Evolutionary conservation across 202 grass and related monocot genomes (phyloP).

Genomic region (Sporobolus alterniflorus): DNA sequence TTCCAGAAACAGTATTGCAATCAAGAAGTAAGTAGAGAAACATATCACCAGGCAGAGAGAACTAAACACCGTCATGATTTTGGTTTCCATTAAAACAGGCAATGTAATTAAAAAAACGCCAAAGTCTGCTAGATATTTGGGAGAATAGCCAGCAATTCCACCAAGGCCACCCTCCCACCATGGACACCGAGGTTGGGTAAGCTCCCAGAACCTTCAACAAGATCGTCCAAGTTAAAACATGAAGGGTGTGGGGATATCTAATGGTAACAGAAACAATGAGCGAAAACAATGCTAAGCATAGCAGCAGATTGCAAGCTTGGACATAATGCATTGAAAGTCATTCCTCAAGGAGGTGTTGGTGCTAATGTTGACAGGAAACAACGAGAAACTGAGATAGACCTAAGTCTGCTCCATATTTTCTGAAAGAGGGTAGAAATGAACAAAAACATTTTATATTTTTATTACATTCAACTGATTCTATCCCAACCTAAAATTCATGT

Average conservation of each 20-base stretch:
- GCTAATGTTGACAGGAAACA: not conserved
- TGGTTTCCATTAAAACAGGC: slow-evolving; percentile 70
- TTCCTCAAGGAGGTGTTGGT: slow-evolving; percentile 1
- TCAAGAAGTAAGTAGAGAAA: slow-evolving; percentile 76
- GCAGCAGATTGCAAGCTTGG: slow-evolving; percentile 20
- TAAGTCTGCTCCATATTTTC: not conserved
- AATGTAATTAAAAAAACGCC: slow-evolving; percentile 55
- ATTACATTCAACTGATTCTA: not conserved
- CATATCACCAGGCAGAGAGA: slow-evolving; percentile 57
- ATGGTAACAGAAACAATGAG: slow-evolving; percentile 46
- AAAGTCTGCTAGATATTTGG: slow-evolving; percentile 80
- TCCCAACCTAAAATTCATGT: not conserved
- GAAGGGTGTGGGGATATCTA: slow-evolving; percentile 46
- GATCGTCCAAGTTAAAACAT: slow-evolving; percentile 89
- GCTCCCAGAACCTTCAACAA: slow-evolving; percentile 99
- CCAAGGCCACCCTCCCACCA: slow-evolving; percentile 89
- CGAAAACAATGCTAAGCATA: slow-evolving; percentile 27
- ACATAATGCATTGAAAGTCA: not conserved
- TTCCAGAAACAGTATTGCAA: slow-evolving; percentile 75
- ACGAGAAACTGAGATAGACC: not conserved
- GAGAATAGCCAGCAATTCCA: slow-evolving; percentile 86
- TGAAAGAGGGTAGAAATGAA: slow-evolving; percentile 9
- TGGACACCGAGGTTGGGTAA: slow-evolving; percentile 84
- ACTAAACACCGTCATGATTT: slow-evolving; percentile 65
- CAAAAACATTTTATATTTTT: not conserved